Evolutionary conservation across 179 eudicot genomes (phyloP), one percentile per base, ranked within the genome.

Genomic region (Beta corolliflora): DNA sequence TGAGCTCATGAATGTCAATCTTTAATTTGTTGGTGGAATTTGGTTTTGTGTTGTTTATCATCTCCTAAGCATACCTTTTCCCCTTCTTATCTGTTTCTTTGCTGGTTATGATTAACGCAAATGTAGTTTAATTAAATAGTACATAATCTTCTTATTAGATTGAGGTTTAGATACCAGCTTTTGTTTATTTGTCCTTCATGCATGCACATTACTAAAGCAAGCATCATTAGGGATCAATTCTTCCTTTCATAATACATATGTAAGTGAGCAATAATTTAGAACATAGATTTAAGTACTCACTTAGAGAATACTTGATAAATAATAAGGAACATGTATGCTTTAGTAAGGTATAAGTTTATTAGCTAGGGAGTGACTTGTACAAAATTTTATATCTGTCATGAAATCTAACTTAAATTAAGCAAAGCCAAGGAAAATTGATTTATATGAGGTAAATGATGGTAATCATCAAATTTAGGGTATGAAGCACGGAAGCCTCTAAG

Each of bases 61-160:
- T 66, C 69, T 59, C 52, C 71, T 50, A 81, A 78, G 84, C 87
- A 78, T 44, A 74, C 82, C 44, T 81, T 84, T n/a, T n/a, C 63
- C 46, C 76, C 71, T 77, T 55, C 81, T 80, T 81, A 81, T 81
- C 77, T 81, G 84, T 78, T 67, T 78, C 55, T 29, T 77, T 78
- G 77, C 80, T 48, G 60, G 76, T 15, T 84, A 56, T 67, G 60
- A 79, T 56, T 78, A 67, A 73, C 55, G 75, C 72, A 81, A 8
- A 18, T 58, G 31, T 59, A 19, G 23, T 69, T 77, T 54, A 41
- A n/a, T 56, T 9, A 72, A 13, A n/a, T 13, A 53, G 77, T 29
- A 80, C 78, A 53, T 72, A 58, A 76, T 71, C 72, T n/a, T 46
- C n/a, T 63, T 2, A 12, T n/a, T 75, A 56, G 31, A 53, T 81